Conservation (phyloP, 2,329 filamentous ascomycete species). For the Teratosphaeria epicoccoides region DNA sequence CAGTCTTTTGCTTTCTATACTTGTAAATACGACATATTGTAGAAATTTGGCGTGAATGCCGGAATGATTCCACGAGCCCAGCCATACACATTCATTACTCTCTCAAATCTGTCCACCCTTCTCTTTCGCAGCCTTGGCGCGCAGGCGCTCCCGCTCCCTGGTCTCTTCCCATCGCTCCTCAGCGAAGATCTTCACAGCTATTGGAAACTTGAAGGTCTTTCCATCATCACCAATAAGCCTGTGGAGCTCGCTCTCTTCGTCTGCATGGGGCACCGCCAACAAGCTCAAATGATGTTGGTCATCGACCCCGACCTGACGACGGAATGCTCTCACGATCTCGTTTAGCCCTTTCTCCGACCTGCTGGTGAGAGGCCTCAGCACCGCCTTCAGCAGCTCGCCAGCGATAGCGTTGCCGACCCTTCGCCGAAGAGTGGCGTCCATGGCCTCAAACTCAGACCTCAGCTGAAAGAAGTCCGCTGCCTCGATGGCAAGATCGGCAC, state of each 20-base stretch:
- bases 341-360: constrained; percentile 12
- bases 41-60: too few species aligned
- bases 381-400: constrained; percentile 12
- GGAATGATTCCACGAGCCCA: too few species aligned
- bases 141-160: constrained; percentile 11
- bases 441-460: constrained; percentile 10
- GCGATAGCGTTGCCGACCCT: constrained; percentile 15
- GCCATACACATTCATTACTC: too few species aligned
- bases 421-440: constrained; percentile 9
- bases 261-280: constrained; percentile 7
- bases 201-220: background rate
- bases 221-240: constrained; percentile 10
- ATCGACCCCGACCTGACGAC: constrained; percentile 14
- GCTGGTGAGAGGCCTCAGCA: constrained; percentile 10
- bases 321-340: constrained; percentile 22
- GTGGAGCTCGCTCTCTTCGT: constrained; percentile 15
- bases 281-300: constrained; percentile 4
- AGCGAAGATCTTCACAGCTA: constrained; percentile 12
- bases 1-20: too few species aligned
- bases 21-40: too few species aligned
- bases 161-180: constrained; percentile 18
- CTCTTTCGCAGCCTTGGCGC: constrained; percentile 3
- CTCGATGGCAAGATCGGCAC: constrained; percentile 36
- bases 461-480: constrained; percentile 36
- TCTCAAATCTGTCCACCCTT: background rate